These are phyloP conservation scores for Aspergillus pseudoglaucus DNA, from an alignment of 2,329 filamentous ascomycete genomes.

Conservation along the genomic window DNA sequence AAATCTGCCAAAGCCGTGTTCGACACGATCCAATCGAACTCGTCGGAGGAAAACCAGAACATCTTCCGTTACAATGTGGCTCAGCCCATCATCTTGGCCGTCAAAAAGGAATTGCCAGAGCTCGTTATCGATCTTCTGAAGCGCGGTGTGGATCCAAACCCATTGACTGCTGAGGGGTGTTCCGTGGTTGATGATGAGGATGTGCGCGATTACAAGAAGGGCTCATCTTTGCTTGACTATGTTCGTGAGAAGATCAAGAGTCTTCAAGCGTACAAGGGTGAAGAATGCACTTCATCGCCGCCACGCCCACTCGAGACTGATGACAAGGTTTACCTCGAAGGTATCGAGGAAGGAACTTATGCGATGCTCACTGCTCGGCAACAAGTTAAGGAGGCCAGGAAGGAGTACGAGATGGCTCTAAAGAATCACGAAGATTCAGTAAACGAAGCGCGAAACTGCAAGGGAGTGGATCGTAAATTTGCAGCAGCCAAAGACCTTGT, in stretches of 20 bases:
- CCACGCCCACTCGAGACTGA: constrained; percentile 29
- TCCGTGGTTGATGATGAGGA: constrained; percentile 2
- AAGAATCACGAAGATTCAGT: constrained; percentile 17
- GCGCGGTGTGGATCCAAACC: constrained; percentile 60
- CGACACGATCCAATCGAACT: constrained; percentile 22
- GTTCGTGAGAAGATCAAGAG: constrained; percentile 48
- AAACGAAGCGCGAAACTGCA: constrained; percentile 1
- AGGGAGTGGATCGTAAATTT: constrained; percentile 47
- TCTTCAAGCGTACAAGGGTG: constrained; percentile 43
- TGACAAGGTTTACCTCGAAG: constrained; percentile 46
- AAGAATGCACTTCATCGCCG: constrained; percentile 13
- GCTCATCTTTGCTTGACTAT: constrained; percentile 52
- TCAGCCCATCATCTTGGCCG: constrained; percentile 63
- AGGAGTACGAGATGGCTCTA: constrained; percentile 32
- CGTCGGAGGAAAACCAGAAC: constrained; percentile 44
- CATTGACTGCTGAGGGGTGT: constrained; percentile 42
- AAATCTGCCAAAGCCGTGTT: constrained; percentile 12
- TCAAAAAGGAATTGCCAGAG: constrained; percentile 45
- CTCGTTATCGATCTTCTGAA: constrained; percentile 55
- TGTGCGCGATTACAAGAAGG: neutral
- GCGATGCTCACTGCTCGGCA: constrained; percentile 47
- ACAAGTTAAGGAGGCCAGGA: constrained; percentile 31
- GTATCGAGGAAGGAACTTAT: constrained; percentile 53
- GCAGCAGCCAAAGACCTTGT: constrained; percentile 49
- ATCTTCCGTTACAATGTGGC: constrained; percentile 44